A percentile compares a stretch with the other conserved stretches of the same genome.
These are phyloP conservation scores for Citrus inodora DNA, from an alignment of 345 rosid species.

Conservation along the genomic window DNA sequence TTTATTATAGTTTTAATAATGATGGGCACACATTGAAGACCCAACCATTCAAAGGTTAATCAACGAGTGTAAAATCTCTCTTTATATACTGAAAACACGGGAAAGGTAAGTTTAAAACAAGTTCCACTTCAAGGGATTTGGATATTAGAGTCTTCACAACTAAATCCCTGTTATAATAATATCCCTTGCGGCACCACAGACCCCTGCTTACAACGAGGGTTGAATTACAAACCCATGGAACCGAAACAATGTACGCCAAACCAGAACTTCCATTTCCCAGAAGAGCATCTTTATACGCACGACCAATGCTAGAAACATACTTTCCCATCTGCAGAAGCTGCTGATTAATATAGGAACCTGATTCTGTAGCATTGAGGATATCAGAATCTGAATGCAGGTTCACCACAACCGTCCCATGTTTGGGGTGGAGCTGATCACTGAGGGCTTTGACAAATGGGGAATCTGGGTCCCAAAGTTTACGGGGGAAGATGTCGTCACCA, in stretches of 20 bases:
- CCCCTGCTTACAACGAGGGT: slow-evolving; percentile 77
- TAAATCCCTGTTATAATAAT: slow-evolving; percentile 23
- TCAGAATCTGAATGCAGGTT: slow-evolving; percentile 80
- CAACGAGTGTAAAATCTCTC: slow-evolving; percentile 44
- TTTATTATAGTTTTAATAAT: no score
- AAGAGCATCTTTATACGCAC: slow-evolving; percentile 56
- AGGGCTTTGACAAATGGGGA: slow-evolving; percentile 65
- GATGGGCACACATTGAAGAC: background rate
- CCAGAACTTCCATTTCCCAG: slow-evolving; percentile 35
- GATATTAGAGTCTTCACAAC: slow-evolving; percentile 38
- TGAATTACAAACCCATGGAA: slow-evolving; percentile 76
- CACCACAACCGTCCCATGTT: slow-evolving; percentile 81
- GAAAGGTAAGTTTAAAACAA: slow-evolving; percentile 55
- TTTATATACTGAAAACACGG: slow-evolving; percentile 61
- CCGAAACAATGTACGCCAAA: slow-evolving; percentile 52
- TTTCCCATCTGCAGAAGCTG: slow-evolving; percentile 43
- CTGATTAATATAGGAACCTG: slow-evolving; percentile 25
- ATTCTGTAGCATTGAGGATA: slow-evolving; percentile 17
- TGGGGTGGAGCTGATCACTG: slow-evolving; percentile 49
- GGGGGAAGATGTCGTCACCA: slow-evolving; percentile 87
- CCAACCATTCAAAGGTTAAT: slow-evolving; percentile 13
- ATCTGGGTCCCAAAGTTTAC: slow-evolving; percentile 69
- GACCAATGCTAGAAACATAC: slow-evolving; percentile 52
- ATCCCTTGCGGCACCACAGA: slow-evolving; percentile 20
- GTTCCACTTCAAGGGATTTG: slow-evolving; percentile 53